These are phyloP conservation scores for Ciborinia camelliae DNA, from an alignment of 2,329 filamentous ascomycete species.

Conservation along the genomic window DNA sequence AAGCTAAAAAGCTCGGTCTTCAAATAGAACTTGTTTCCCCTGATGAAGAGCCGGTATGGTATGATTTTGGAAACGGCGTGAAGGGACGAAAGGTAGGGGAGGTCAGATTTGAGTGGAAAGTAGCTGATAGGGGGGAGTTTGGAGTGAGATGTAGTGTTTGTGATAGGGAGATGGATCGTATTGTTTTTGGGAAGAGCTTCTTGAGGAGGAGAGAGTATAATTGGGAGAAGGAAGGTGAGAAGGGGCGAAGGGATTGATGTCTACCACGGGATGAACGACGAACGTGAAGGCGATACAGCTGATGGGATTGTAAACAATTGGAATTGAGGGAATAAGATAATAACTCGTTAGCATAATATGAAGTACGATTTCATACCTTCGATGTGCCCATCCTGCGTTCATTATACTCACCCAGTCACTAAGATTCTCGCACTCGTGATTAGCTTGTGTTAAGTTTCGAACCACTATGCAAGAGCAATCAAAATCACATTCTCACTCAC, in stretches of 20 bases:
- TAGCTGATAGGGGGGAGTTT: neutral
- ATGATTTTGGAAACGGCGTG: neutral
- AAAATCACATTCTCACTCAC: constrained; percentile 15
- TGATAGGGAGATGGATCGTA: neutral
- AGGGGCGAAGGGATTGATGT: neutral
- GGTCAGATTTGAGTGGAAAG: neutral
- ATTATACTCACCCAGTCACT: too few species aligned
- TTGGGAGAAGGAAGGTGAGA: neutral
- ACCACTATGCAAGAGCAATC: constrained; percentile 27
- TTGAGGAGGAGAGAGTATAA: neutral
- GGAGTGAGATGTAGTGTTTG: neutral
- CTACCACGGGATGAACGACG: neutral
- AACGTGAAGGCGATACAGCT: too few species aligned
- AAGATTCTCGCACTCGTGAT: too few species aligned
- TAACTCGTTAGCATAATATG: neutral
- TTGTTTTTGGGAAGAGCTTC: neutral
- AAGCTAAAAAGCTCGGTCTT: neutral
- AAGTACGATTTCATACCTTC: too few species aligned
- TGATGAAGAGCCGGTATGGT: neutral
- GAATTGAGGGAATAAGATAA: neutral
- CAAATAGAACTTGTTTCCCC: neutral
- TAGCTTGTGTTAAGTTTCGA: too few species aligned
- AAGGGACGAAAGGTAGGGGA: neutral
- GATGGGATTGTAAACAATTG: too few species aligned
- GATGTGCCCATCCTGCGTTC: too few species aligned